A percentile compares a stretch with the other conserved stretches of the same genome.
Conservation (phyloP, 2,329 filamentous ascomycete species). For the Cladophialophora immunda region DNA sequence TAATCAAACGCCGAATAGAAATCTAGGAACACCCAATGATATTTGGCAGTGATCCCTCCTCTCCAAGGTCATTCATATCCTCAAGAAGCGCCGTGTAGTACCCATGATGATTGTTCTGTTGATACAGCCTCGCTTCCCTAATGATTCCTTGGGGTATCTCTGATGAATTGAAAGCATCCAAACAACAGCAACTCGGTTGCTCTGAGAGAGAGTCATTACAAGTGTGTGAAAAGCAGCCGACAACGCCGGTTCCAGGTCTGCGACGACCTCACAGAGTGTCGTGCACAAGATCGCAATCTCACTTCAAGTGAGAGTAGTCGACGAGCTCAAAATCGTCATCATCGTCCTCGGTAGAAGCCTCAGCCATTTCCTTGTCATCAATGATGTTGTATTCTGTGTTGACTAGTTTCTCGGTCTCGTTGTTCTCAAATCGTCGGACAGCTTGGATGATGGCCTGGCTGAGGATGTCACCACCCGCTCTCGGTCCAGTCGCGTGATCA, state of each 20-base stretch:
- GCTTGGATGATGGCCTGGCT: conserved; percentile 65
- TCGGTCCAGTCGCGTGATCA: conserved; percentile 60
- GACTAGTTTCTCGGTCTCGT: conserved; percentile 68
- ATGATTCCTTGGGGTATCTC: conserved; percentile 42
- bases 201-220: conserved; percentile 18
- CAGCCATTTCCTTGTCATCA: conserved; percentile 48
- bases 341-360: conserved; percentile 47
- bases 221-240: conserved; percentile 12
- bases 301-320: conserved; percentile 44
- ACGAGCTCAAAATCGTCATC: conserved; percentile 55
- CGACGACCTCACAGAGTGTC: background rate
- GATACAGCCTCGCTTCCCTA: conserved; percentile 40
- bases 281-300: conserved; percentile 1
- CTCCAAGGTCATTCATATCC: conserved; percentile 69
- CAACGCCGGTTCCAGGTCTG: conserved; percentile 14
- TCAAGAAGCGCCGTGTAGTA: conserved; percentile 47
- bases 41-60: conserved; percentile 15
- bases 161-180: conserved; percentile 28
- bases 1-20: conserved; percentile 11
- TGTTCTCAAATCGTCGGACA: conserved; percentile 67
- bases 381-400: conserved; percentile 67
- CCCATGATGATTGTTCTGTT: conserved; percentile 25
- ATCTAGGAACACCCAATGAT: conserved; percentile 9
- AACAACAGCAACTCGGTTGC: conserved; percentile 17
- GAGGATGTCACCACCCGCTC: conserved; percentile 65